Conservation (phyloP, 768 basidiomycete species). For the Agaricus sinodeliciosus region DNA sequence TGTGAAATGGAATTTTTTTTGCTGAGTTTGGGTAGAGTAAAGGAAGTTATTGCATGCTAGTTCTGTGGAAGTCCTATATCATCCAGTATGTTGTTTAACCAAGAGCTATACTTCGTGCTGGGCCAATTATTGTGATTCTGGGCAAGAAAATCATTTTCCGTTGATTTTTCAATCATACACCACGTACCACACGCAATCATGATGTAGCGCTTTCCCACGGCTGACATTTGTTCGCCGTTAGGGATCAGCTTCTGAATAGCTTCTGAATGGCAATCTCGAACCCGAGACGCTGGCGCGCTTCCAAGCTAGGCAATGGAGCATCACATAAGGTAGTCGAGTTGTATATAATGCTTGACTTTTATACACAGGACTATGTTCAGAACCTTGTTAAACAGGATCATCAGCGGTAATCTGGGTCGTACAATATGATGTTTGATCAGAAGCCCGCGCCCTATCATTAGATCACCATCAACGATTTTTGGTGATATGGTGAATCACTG, state of each 20-base stretch:
- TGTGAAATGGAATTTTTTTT: too few species aligned
- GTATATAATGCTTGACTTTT: not conserved
- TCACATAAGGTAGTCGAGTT: not conserved
- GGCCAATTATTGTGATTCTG: too few species aligned
- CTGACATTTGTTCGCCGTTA: not conserved
- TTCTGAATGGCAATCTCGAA: not conserved
- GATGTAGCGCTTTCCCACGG: not conserved
- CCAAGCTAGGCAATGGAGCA: not conserved
- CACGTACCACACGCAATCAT: too few species aligned
- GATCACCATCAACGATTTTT: not conserved
- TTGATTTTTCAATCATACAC: too few species aligned
- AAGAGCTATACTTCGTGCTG: too few species aligned
- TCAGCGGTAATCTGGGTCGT: conserved; percentile 6
- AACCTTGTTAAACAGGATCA: conserved; percentile 4
- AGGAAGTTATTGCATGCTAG: too few species aligned
- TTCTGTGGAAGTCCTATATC: too few species aligned
- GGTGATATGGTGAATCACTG: not conserved
- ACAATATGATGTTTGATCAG: not conserved
- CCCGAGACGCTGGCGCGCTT: conserved; percentile 1
- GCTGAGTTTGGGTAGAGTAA: too few species aligned
- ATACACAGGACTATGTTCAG: conserved; percentile 1
- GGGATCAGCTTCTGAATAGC: not conserved
- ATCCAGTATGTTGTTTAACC: too few species aligned
- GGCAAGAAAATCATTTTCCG: too few species aligned
- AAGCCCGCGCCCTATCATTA: not conserved